phyloP scores from a whole-genome alignment of 208 protist species.

The Zelonia costaricensis region DNA sequence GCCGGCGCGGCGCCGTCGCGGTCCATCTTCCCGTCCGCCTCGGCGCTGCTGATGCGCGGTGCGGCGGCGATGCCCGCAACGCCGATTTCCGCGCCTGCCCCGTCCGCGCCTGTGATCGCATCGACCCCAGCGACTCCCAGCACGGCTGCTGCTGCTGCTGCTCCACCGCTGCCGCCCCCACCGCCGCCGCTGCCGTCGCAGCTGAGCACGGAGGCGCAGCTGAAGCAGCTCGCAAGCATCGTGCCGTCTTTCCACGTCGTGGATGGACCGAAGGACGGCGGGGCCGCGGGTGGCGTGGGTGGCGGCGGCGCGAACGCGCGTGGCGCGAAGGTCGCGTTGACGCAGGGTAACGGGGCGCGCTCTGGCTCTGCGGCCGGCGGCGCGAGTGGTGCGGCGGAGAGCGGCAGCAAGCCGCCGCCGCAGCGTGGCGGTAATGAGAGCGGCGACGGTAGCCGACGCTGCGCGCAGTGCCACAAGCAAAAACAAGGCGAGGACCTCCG shows the following conservation, averaged over 20 bases:
- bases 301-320: neutral
- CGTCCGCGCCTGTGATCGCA: too few relatives aligned
- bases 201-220: constrained; percentile 26
- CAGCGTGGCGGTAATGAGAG: neutral
- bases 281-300: too few relatives aligned
- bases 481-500: constrained; percentile 73
- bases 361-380: constrained; percentile 1
- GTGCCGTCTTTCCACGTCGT: constrained; percentile 73
- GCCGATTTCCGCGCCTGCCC: neutral
- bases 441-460: constrained; percentile 13
- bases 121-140: too few relatives aligned
- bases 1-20: constrained; percentile 1
- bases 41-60: constrained; percentile 12
- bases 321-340: neutral
- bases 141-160: too few relatives aligned
- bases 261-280: constrained; percentile 16
- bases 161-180: neutral
- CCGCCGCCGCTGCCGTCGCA: neutral
- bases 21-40: constrained; percentile 22
- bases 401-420: constrained; percentile 5
- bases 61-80: constrained; percentile 4
- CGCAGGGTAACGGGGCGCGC: neutral
- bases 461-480: constrained; percentile 54
- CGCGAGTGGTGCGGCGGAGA: neutral
- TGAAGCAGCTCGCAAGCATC: constrained; percentile 62